Conservation (phyloP, 1,284 basidiomycete species). For the Trichosporon faecale region DNA sequence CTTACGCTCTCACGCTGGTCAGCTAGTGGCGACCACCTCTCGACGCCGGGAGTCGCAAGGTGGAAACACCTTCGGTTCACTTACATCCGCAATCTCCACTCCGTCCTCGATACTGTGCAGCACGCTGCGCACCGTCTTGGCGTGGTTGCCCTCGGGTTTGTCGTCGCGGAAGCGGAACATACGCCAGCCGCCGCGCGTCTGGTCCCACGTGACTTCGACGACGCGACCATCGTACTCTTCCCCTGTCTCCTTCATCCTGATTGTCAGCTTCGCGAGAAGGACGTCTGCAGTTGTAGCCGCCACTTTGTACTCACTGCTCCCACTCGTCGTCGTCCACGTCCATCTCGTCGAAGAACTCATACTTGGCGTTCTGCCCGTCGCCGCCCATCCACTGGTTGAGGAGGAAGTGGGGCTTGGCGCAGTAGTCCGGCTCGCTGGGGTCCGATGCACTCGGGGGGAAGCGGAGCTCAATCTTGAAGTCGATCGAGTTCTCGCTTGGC, state of each 20-base stretch:
- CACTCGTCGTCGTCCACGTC: constrained; percentile 86
- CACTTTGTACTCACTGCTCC: constrained; percentile 66
- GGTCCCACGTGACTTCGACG: constrained; percentile 90
- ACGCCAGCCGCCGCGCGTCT: constrained; percentile 64
- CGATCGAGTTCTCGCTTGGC: constrained; percentile 94
- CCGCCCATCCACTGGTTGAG: constrained; percentile 72
- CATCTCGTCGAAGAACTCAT: constrained; percentile 85
- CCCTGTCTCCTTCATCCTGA: constrained; percentile 75
- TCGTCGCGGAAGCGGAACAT: constrained; percentile 90
- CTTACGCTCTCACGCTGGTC: not conserved
- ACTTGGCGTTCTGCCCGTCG: constrained; percentile 52
- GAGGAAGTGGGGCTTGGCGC: constrained; percentile 80
- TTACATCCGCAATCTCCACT: constrained; percentile 75
- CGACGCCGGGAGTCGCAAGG: no score
- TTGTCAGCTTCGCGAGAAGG: not conserved
- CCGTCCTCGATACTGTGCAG: constrained; percentile 84
- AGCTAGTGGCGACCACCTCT: not conserved
- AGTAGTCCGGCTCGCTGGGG: constrained; percentile 67
- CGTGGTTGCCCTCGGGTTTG: constrained; percentile 85
- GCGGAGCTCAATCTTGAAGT: constrained; percentile 89
- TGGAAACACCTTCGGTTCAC: constrained; percentile 36
- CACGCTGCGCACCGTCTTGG: constrained; percentile 74
- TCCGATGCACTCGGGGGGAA: constrained; percentile 69
- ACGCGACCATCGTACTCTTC: constrained; percentile 91
- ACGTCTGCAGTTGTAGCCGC: not conserved